Conservation (phyloP, 2,329 filamentous ascomycete species). For the Tolypocladium cylindrosporum region DNA sequence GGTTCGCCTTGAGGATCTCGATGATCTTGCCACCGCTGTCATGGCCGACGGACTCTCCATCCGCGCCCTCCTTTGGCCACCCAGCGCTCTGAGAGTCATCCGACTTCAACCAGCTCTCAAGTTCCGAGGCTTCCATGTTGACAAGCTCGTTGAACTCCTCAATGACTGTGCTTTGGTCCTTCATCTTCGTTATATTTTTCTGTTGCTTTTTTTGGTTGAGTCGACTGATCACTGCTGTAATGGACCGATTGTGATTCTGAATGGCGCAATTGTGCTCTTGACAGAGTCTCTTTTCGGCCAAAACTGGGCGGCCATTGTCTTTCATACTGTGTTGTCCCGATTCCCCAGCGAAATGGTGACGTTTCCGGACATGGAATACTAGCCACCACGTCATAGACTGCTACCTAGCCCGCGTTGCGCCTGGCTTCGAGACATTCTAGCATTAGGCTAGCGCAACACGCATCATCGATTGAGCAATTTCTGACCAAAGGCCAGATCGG, state of each 20-base stretch:
- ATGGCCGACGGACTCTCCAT: constrained; percentile 54
- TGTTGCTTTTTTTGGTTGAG: not conserved
- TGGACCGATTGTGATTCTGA: not conserved
- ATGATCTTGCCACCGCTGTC: constrained; percentile 54
- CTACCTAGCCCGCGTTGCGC: no score
- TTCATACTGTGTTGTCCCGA: not conserved
- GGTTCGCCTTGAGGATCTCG: constrained; percentile 52
- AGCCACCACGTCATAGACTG: constrained; percentile 1
- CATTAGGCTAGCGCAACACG: no score
- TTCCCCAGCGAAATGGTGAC: not conserved
- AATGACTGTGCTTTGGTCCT: constrained; percentile 18
- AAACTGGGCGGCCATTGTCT: not conserved
- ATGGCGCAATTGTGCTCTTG: not conserved
- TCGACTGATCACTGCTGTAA: not conserved
- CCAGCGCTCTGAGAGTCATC: constrained; percentile 48
- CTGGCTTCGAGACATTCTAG: no score
- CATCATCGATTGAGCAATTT: no score
- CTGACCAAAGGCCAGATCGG: no score
- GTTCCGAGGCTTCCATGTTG: constrained; percentile 53
- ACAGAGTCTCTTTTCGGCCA: not conserved
- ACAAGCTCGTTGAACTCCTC: constrained; percentile 57
- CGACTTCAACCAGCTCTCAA: constrained; percentile 51
- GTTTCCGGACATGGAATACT: not conserved
- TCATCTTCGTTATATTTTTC: constrained; percentile 4
- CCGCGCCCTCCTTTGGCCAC: constrained; percentile 47